Evolutionary conservation across 2,329 filamentous ascomycete species (phyloP), one percentile per base, ranked within the genome.

Genomic region (Remersonia thermophila): DNA sequence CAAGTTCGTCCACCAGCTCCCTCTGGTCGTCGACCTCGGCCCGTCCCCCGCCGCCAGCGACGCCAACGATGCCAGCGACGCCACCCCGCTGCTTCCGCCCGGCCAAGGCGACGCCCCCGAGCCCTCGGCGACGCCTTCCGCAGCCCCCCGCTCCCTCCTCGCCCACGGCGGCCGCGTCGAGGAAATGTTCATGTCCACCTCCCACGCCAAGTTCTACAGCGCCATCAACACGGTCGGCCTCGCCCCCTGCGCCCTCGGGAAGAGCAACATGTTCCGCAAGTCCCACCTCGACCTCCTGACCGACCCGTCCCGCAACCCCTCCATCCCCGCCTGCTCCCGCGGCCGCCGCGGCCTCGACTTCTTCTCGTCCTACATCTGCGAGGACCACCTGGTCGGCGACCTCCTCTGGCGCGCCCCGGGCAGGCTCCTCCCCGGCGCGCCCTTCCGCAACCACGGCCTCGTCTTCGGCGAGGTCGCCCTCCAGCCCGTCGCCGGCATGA

Each of bases 191-290:
- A 82, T 98, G 70, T 80, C 85, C 1, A 91, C 86, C 0, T 77
- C 85, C 0, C 91, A 98, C 57, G 85, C 86, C 49, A 98, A 98
- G 55, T 96, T 98, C 67, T 98, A 98, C 63, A 81, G 80, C 7
- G 91, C 89, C 42, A 98, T 98, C 69, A 96, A 96, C 59, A 83
- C 84, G 0, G 84, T 95, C 12, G 71, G 82, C 3, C 63, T 96
- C 35, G 91, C 91, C 0, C 91, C 93, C 7, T 98, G 91, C 58
- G 81, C 93, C 39, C 80, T 96, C 15, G 91, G 91, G 34, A 98
- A 98, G 63, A 93, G 85, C 51, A 96, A 93, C 62, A 96, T 98
- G 87, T 98, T 96, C 61, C 82, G 91, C 40, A 83, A 82, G 43
- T 83, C 84, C 0, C 89, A 98, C 51, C 74, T 98, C 26, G 75